Evolutionary conservation across 2,329 filamentous ascomycete species (phyloP).

Genomic region (Calonectria pteridis): DNA sequence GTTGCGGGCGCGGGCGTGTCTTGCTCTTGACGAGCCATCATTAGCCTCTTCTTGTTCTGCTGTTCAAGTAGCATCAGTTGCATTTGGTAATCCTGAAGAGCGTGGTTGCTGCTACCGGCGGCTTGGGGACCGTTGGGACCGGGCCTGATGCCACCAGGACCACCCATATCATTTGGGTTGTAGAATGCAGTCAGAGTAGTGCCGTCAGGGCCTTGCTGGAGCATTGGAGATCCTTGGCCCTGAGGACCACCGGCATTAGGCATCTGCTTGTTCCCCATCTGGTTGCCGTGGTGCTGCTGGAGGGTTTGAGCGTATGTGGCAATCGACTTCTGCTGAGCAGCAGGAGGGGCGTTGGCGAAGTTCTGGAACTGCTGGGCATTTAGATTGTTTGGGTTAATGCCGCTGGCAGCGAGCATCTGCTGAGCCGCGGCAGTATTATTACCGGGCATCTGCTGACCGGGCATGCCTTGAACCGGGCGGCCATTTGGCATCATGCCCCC

Average conservation of each 20-base stretch:
- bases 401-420: slow-evolving; percentile 74
- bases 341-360: slow-evolving; percentile 66
- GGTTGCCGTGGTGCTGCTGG: slow-evolving; percentile 82
- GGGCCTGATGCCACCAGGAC: slow-evolving; percentile 69
- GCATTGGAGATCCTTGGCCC: slow-evolving; percentile 86
- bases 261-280: slow-evolving; percentile 86
- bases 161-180: slow-evolving; percentile 71
- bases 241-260: slow-evolving; percentile 78
- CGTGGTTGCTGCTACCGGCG: slow-evolving; percentile 71
- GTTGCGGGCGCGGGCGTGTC: slow-evolving; percentile 73
- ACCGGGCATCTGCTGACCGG: slow-evolving; percentile 74
- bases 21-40: slow-evolving; percentile 84
- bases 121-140: slow-evolving; percentile 61
- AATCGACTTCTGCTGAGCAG: slow-evolving; percentile 84
- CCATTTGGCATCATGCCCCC: slow-evolving; percentile 79
- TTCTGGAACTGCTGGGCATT: slow-evolving; percentile 81
- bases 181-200: slow-evolving; percentile 70
- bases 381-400: slow-evolving; percentile 81
- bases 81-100: slow-evolving; percentile 88
- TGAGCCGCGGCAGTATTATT: slow-evolving; percentile 64
- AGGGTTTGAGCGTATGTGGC: slow-evolving; percentile 89
- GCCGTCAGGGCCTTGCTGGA: slow-evolving; percentile 78
- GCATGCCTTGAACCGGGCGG: slow-evolving; percentile 78
- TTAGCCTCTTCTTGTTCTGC: slow-evolving; percentile 85
- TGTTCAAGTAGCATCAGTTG: slow-evolving; percentile 87